A percentile compares a stretch with the other conserved stretches of the same genome.
Evolutionary conservation across 1,284 basidiomycete species (phyloP).

Genomic region (Chalciporus sp.): DNA sequence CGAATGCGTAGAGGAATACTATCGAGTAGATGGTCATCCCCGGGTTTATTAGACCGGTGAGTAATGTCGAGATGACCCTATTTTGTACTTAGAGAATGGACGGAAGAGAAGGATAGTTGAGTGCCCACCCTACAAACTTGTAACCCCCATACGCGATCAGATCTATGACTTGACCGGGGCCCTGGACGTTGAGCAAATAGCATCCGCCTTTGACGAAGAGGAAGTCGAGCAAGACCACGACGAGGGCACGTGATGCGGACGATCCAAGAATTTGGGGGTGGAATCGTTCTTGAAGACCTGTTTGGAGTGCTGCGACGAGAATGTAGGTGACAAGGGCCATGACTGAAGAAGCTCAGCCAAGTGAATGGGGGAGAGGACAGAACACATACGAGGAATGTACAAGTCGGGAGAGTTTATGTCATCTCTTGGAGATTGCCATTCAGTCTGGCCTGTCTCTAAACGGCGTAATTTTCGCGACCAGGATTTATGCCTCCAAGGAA

Average conservation of each 20-base stretch:
- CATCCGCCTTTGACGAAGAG: conserved; percentile 88
- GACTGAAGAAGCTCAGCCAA: conserved; percentile 46
- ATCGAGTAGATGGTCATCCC: conserved; percentile 68
- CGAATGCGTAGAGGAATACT: conserved; percentile 83
- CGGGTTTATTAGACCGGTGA: conserved; percentile 62
- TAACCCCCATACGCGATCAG: conserved; percentile 89
- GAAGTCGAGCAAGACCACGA: conserved; percentile 85
- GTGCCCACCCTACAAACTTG: conserved; percentile 90
- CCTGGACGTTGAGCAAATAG: conserved; percentile 86
- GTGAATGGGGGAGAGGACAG: neutral
- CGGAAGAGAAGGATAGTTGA: neutral
- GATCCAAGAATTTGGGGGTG: conserved; percentile 90
- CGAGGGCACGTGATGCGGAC: conserved; percentile 81
- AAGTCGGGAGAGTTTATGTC: conserved; percentile 96
- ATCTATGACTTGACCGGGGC: conserved; percentile 72
- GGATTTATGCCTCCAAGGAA: conserved; percentile 92
- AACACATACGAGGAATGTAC: conserved; percentile 87
- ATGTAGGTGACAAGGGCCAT: conserved; percentile 98
- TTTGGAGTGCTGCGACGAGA: conserved; percentile 82
- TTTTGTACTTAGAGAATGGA: neutral
- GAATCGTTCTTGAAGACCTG: conserved; percentile 84
- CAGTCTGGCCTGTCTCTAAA: conserved; percentile 68
- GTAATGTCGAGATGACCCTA: conserved; percentile 74
- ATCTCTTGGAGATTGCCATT: conserved; percentile 89
- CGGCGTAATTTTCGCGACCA: conserved; percentile 72